Evolutionary conservation across 1,284 basidiomycete genomes (phyloP), one percentile per base, ranked within the genome.

Genomic region (Irpex lacteus): DNA sequence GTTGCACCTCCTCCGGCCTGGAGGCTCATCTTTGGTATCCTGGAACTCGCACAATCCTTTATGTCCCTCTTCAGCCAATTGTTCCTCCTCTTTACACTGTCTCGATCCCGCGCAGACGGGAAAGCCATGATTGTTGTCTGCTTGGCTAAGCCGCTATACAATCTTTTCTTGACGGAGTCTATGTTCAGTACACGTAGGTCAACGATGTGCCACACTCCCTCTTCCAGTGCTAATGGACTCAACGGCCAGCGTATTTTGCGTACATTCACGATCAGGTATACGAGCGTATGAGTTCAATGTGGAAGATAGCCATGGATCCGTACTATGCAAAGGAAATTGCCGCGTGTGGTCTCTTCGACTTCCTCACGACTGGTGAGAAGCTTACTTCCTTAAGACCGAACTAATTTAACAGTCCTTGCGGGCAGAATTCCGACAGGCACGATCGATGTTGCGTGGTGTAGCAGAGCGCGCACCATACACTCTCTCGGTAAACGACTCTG

Each of bases 71-170:
- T 19, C 11, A 63, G 62, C 40, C 62, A 63, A 50, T 37, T 63
- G 4, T 44, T 53, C n/a, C 36, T 63, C 15, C 44, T 63, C 1
- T 52, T 40, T 4, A 60, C 52, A 1, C 34, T 63, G 32, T 50
- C 62, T 5, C 11, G 44, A 7, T 18, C 59, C 6, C 62, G 54
- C 3, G 59, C 60, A 11, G 62, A 60, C 32, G 62, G 62, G 36
- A 60, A 54, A 57, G 52, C 54, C 18, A 19, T 63, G 11, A 8
- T 63, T 26, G 5, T 63, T 5, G 53, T 63, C 15, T 63, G 62
- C 40, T 15, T 60, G 11, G 59, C 62, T 19, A 63, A 63, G 32
- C 50, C 57, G 13, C 9, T 60, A 18, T 54, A 53, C 53, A 59
- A 60, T 37, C 53, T 52, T 8, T 21, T 57, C 9, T 11, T 56